Evolutionary conservation across 2,329 filamentous ascomycete species (phyloP), one percentile per base, ranked within the genome.

Genomic region (Colletotrichum liaoningense): DNA sequence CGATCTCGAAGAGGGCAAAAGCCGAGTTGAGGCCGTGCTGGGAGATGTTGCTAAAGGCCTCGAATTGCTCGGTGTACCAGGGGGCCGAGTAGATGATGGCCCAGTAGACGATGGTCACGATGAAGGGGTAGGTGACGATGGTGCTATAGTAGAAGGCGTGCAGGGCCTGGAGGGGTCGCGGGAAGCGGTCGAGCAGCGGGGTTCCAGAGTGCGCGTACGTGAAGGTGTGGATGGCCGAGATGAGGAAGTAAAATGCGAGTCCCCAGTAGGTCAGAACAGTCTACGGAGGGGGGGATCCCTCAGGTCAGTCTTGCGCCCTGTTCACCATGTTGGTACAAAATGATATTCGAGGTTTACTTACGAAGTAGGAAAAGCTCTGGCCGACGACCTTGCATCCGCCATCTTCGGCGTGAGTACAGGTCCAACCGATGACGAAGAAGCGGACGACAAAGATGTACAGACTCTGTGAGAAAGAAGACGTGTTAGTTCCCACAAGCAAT

Each of bases 251-350:
- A 84, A 95, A 96, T 28, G 89, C 91, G 46, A 96, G 84, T 2
- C 94, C 94, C 93, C 93, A 97, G 87, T 93, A 97, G 11, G 93
- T 94, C 72, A 97, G 85, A 78, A 92, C 87, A 33, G 95, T 97
- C 42, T 49, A 49, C 42, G 42, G 7, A 8, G 16, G 6, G 16
- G 16, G 19, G 19, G 6, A 2, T 19, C 5, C 16, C 16, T 46
- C 16, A n/a, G 4, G 42, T 49, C 19, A 49, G 42, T 49, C 42
- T 42, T 42, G 19, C 42, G 42, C 42, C 42, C 42, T 19, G 19
- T 49, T 49, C 8, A n/a, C 6, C 19, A 8, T n/a, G 6, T n/a
- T 49, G 42, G 42, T 3, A 42, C 38, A 49, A 19, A 42, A 42
- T 42, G 38, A 42, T 19, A n/a, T 49, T 19, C 16, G 42, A 49